Base-by-base conservation (phyloP, 768 basidiomycete genomes). In the Vararia minispora region DNA sequence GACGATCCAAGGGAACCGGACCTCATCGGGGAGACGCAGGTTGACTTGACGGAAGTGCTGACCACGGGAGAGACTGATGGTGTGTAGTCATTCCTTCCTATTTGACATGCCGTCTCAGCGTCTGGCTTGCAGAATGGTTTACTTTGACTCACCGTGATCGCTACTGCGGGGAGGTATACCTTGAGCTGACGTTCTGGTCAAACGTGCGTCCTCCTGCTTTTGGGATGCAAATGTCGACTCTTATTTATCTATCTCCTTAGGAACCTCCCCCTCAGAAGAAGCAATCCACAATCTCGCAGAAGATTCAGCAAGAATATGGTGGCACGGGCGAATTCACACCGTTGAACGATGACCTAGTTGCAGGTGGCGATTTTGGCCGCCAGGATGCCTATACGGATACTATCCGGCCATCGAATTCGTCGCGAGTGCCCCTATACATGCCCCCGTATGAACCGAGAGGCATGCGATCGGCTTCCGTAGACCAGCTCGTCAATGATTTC, bases 41-140 rank as follows among this genome's bases (percentile, higher is more conserved):
- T 98, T 5, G 85, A 94, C 59, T 69, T 98, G 27, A 83, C 80
- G 3, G 85, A 88, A 52, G 94, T 82, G 6, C 58, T 98, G 51
- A 90, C 88, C 40, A 91, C 85, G 61, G 95, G 95, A 30, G 92
- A 97, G 60, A 91, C 87, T 1, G 95, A 99, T 62, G 92, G 95
- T 91, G 54, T 51, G 84, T 56, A 5, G 26, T n/a, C 17, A 13
- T 30, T 17, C 12, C 5, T 36, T n/a, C 17, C 24, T 21, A 29
- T 28, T 31, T 30, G 31, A 28, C 26, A 49, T 50, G 13, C 50
- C 46, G 37, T 40, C 14, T 12, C 14, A 28, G 25, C 35, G 17
- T 14, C 27, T n/a, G 14, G 35, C 29, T 17, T 20, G 17, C 52
- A 98, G 95, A 97, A 57, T 98, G 92, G 95, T 91, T 94, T 55